These are phyloP conservation scores for Aspergillus japonicus DNA, from an alignment of 2,329 filamentous ascomycete species.

Conservation along the genomic window DNA sequence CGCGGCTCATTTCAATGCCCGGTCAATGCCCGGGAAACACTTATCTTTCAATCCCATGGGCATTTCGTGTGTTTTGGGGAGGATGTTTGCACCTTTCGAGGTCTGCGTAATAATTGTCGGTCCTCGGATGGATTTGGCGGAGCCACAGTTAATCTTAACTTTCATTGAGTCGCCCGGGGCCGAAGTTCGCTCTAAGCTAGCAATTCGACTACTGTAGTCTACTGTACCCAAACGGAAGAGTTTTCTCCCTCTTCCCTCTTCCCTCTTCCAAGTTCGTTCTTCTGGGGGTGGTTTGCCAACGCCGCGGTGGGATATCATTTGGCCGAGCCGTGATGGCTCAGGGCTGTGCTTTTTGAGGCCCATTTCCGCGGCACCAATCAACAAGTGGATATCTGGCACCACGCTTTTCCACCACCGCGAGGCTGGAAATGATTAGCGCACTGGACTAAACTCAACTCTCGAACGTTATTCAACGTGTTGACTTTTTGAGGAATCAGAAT, in stretches of 20 bases:
- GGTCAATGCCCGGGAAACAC: too few species aligned
- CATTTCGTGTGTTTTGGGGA: neutral
- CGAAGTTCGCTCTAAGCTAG: neutral
- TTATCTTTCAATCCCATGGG: too few species aligned
- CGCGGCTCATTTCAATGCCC: too few species aligned
- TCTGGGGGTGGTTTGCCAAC: too few species aligned
- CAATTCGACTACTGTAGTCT: too few species aligned
- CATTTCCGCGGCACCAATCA: neutral
- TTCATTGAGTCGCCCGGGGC: neutral
- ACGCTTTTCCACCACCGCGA: neutral
- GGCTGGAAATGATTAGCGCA: slow-evolving; percentile 1
- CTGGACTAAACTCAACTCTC: neutral
- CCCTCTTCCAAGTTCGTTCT: too few species aligned
- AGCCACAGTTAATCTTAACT: neutral
- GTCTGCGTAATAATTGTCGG: neutral
- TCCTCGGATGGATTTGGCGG: neutral
- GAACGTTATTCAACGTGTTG: neutral
- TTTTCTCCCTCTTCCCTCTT: too few species aligned
- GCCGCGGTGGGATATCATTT: neutral
- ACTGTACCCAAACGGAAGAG: too few species aligned
- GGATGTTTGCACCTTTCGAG: neutral
- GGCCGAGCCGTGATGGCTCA: neutral
- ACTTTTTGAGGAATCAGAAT: neutral
- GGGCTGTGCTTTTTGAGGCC: neutral
- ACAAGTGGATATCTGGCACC: neutral